Conservation (phyloP, 805 yeast genomes). For the Suhomyces emberorum region DNA sequence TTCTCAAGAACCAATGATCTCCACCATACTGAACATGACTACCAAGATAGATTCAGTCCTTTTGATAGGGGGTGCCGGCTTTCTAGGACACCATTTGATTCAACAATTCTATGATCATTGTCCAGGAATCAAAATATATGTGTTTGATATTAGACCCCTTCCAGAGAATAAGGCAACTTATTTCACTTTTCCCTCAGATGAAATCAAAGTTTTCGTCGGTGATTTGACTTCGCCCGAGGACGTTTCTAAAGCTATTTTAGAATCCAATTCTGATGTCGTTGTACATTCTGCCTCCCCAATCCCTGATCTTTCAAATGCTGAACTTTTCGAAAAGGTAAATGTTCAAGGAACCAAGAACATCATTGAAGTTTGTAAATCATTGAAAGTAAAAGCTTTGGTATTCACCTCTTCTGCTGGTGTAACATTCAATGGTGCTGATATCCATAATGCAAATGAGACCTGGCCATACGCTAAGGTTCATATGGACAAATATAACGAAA, state of each 20-base stretch:
- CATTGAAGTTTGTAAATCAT: slow-evolving; percentile 55
- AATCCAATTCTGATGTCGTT: slow-evolving; percentile 64
- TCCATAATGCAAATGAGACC: slow-evolving; percentile 87
- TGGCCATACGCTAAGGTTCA: slow-evolving; percentile 90
- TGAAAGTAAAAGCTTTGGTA: slow-evolving; percentile 63
- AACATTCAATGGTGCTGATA: slow-evolving; percentile 90
- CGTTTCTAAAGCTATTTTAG: slow-evolving; percentile 58
- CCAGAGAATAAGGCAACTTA: slow-evolving; percentile 69
- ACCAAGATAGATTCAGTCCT: slow-evolving; percentile 53
- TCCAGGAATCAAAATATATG: slow-evolving; percentile 73
- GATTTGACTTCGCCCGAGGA: slow-evolving; percentile 78
- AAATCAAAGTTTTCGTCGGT: slow-evolving; percentile 67
- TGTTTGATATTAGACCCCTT: slow-evolving; percentile 86
- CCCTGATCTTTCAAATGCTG: slow-evolving; percentile 74
- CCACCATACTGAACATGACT: too few relatives aligned
- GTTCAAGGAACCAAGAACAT: slow-evolving; percentile 84
- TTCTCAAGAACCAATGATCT: too few relatives aligned
- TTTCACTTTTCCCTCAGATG: slow-evolving; percentile 65
- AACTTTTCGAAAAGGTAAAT: slow-evolving; percentile 83
- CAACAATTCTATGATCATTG: slow-evolving; percentile 70
- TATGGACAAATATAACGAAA: slow-evolving; percentile 96
- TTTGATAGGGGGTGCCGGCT: slow-evolving; percentile 94
- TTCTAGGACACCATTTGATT: slow-evolving; percentile 85
- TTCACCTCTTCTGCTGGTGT: slow-evolving; percentile 98
- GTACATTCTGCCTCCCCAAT: slow-evolving; percentile 97